Base-by-base conservation (phyloP, 352 stramenopile genomes). In the Thraustochytrium striatum region DNA sequence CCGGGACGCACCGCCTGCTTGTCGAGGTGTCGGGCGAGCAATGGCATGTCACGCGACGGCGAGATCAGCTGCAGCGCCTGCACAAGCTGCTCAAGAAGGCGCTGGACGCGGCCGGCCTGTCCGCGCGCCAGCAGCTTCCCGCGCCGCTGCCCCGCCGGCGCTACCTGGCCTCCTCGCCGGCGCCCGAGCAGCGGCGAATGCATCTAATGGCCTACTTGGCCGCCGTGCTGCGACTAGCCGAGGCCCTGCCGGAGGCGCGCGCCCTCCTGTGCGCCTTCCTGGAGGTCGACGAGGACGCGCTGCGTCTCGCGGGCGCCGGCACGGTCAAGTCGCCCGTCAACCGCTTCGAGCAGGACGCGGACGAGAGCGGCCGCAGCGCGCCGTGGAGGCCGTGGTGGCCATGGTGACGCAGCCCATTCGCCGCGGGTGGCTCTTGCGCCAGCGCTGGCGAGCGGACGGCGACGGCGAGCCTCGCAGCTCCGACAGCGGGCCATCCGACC, bases 81-180 rank as follows among this genome's bases (percentile, higher is more conserved):
- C 44, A 75, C 65, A 70, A 72, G 50, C 65, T 75, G 13, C 32
- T 75, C 8, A 72, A 65, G 65, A 16, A 38, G 5, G 30, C 47
- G 25, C 65, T 75, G 9, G 44, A 75, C 19, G 50, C 11, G 8
- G 68, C 58, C 2, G 65, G 65, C 28, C 11, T 21, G 9, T 47
- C 16, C 52, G 65, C n/a, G n/a, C 43, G 16, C 32, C n/a, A 0
- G 41, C 44, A 3, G 41, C 61, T 50, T 25, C 61, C 5, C 39
- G 52, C 9, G n/a, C 65, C 65, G 16, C 50, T 75, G 25, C 65
- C 65, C n/a, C 32, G 52, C 33, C 44, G 65, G 35, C 65, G 65
- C 13, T 75, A 75, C 50, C 61, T 75, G 35, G 32, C 8, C 43
- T 8, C 44, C 9, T n/a, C n/a, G 32, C 25, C 65, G 3, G n/a